Evolutionary conservation across 2,329 filamentous ascomycete genomes (phyloP), one percentile per base, ranked within the genome.

Genomic region (Fusarium neocosmosporiellum): DNA sequence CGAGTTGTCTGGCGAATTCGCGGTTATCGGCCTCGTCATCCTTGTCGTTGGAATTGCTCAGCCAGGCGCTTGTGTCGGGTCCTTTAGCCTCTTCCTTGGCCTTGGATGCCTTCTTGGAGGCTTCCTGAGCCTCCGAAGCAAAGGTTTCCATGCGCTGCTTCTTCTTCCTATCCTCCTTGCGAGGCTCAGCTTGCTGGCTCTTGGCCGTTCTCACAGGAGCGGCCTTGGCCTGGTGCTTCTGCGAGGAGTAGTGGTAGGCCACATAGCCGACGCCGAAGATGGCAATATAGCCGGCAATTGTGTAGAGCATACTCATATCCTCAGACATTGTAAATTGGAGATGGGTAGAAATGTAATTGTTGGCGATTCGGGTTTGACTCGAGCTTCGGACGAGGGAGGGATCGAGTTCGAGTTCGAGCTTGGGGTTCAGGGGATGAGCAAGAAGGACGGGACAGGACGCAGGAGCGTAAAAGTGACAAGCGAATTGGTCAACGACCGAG

Each of bases 1-100:
- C 85, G 74, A 96, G 87, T 80, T 93, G 92, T 77, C 89, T 89
- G 34, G 94, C 94, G 81, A 96, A 96, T 74, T 95, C 93, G 77
- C 88, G 89, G 80, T 93, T 92, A 78, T 92, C 90, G 64, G 90
- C 86, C 50, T 88, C 88, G 67, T 92, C 90, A 36, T 81, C 75
- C 43, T 78, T 71, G 24, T 81, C 75, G 43, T 79, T 69, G 48
- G 71, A 78, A 58, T 69, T 82, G 66, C 75, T 79, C 58, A 79
- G 67, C 53, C 76, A 74, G 34, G 79, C 68, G 41, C 48, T 75
- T 10, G 81, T 75, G 34, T 80, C 74, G 50, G 76, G 80, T 46
- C 72, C 72, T 34, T 72, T 79, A 43, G 46, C 57, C 59, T 59
- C 54, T 27, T 73, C 59, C 74, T 87, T 87, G 41, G 81, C 63